phyloP scores from a whole-genome alignment of 306 rosid species.

The Styphnolobium japonicum region DNA sequence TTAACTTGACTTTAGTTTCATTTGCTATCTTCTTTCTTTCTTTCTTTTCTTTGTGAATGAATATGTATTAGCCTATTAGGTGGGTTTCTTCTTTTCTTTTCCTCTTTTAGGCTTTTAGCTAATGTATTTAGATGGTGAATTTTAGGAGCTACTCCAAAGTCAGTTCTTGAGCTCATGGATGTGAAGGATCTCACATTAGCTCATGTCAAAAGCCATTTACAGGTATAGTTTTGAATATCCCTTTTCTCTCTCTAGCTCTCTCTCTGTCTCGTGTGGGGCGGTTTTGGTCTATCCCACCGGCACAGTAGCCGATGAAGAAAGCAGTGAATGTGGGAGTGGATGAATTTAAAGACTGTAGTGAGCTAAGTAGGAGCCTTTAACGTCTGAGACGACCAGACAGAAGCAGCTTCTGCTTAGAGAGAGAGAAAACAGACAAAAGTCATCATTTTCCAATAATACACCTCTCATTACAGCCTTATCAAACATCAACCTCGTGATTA shows the following conservation, averaged over 20 bases:
- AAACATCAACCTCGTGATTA: slow-evolving; percentile 75
- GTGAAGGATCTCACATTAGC: slow-evolving; percentile 96
- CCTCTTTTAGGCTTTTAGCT: slow-evolving; percentile 17
- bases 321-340: slow-evolving; percentile 41
- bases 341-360: slow-evolving; percentile 33
- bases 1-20: neutral
- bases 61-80: neutral
- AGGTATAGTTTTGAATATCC: slow-evolving; percentile 41
- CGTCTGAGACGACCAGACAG: slow-evolving; percentile 48
- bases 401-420: slow-evolving; percentile 37
- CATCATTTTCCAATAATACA: slow-evolving; percentile 73
- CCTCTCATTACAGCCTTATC: slow-evolving; percentile 43
- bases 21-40: neutral
- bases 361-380: slow-evolving; percentile 33
- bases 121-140: slow-evolving; percentile 31
- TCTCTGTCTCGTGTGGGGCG: slow-evolving; percentile 16
- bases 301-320: slow-evolving; percentile 54
- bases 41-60: neutral
- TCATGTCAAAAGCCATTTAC: slow-evolving; percentile 97
- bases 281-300: slow-evolving; percentile 21
- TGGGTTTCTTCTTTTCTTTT: neutral
- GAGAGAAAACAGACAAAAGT: slow-evolving; percentile 44
- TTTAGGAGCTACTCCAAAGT: slow-evolving; percentile 92
- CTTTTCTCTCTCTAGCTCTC: neutral
- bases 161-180: slow-evolving; percentile 97